Percentiles rank a stretch among this genome's conserved stretches.
Evolutionary conservation across 768 basidiomycete genomes (phyloP).

Genomic region (Royoungia palumana): DNA sequence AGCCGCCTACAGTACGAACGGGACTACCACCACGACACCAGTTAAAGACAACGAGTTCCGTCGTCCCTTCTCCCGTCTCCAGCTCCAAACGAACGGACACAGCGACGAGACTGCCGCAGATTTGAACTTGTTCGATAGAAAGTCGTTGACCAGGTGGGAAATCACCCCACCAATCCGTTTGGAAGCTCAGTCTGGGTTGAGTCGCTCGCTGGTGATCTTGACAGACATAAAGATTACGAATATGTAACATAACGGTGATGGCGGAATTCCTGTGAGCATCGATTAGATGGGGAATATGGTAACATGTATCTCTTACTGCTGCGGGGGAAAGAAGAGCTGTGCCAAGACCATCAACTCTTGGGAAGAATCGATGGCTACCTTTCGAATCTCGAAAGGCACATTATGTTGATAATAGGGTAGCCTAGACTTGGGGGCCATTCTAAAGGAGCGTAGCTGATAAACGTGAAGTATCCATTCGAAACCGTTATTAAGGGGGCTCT

Average conservation of each 20-base stretch:
- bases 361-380: conserved; percentile 30
- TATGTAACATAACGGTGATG: conserved; percentile 37
- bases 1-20: conserved; percentile 23
- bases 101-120: conserved; percentile 25
- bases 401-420: conserved; percentile 32
- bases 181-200: conserved; percentile 27
- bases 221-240: conserved; percentile 55
- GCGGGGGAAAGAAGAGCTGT: conserved; percentile 29
- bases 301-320: conserved; percentile 17
- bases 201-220: conserved; percentile 48
- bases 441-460: conserved; percentile 34
- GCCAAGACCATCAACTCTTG: conserved; percentile 31
- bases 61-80: conserved; percentile 32
- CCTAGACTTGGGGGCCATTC: conserved; percentile 21
- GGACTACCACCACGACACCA: conserved; percentile 29
- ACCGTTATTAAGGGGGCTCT: conserved; percentile 29
- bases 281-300: background rate
- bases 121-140: conserved; percentile 28
- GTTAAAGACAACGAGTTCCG: conserved; percentile 29
- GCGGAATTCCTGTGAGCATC: conserved; percentile 21
- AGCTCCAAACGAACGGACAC: conserved; percentile 28
- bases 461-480: conserved; percentile 33
- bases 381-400: conserved; percentile 33
- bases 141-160: conserved; percentile 32
- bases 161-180: conserved; percentile 35